These are phyloP conservation scores for Penicillium psychrofluorescens DNA, from an alignment of 495 filamentous ascomycete genomes.

Conservation along the genomic window DNA sequence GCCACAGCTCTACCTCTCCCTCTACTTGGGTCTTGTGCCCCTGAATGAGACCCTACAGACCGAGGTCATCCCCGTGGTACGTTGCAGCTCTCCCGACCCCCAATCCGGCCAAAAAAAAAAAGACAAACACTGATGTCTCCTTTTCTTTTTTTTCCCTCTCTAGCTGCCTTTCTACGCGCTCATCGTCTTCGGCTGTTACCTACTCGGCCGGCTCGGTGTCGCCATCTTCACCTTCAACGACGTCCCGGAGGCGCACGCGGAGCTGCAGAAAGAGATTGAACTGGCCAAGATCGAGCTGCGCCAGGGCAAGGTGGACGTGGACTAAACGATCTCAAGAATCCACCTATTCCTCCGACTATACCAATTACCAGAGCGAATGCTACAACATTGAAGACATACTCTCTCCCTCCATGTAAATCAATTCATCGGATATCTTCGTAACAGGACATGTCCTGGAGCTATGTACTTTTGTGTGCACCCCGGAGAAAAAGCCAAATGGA, in stretches of 20 bases:
- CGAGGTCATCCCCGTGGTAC: constrained; percentile 48
- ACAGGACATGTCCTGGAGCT: constrained; percentile 10
- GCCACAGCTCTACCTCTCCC: constrained; percentile 73
- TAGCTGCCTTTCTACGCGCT: constrained; percentile 90
- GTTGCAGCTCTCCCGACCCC: constrained; percentile 10
- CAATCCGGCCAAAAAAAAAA: neutral
- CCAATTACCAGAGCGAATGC: no score
- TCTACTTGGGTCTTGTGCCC: constrained; percentile 79
- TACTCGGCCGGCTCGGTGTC: constrained; percentile 83
- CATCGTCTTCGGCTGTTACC: constrained; percentile 87
- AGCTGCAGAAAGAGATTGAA: constrained; percentile 66
- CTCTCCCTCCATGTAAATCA: constrained; percentile 6
- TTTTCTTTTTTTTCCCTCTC: neutral
- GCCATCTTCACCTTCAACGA: constrained; percentile 96
- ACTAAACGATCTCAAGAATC: constrained; percentile 17
- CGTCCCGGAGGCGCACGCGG: constrained; percentile 82
- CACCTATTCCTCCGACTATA: no score
- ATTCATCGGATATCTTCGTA: constrained; percentile 28
- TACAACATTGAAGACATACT: no score
- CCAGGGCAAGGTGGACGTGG: constrained; percentile 41
- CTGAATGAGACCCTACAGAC: constrained; percentile 58
- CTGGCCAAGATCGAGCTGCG: constrained; percentile 44
- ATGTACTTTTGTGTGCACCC: neutral
- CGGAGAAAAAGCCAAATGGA: constrained; percentile 2
- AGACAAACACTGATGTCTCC: neutral